Base-by-base conservation (phyloP, 208 protist genomes). In the Trypanosoma rangeli region DNA sequence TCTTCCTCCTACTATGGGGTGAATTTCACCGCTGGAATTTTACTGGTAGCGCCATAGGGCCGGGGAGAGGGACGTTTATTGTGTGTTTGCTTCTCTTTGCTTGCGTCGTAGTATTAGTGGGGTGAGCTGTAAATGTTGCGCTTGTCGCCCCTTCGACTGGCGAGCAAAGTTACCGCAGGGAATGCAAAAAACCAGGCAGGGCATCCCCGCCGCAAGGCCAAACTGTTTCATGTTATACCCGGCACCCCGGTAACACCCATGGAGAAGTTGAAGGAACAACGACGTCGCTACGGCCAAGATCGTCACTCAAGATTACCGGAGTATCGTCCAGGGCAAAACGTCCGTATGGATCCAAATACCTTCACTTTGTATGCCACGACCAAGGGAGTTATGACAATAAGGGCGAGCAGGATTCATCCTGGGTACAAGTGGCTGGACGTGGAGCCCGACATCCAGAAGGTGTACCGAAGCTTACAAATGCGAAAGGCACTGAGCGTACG, bases 371-470 rank as follows among this genome's bases (percentile, higher is more conserved):
- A 93, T 71, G 87, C 90, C 13, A 90, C 86, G 3, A 81, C 63
- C 10, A 92, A 92, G 53, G 90, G 90, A 62, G 87, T 95, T 9
- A 83, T 93, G 74, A 80, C 76, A 10, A 92, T 95, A 67, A 74
- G 81, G 37, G 80, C 71, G 48, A 91, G 84, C 26, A 79, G 80
- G 68, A 90, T 93, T 42, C 71, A 93, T 72, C 79, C 83, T 5
- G 67, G 58, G 1, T 93, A 89, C 80, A 89, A 89, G 74, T 95
- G 90, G 87, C 49, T 95, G 13, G 87, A 93, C 28, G 84, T 95
- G 42, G 87, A 95, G 72, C 85, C 87, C 5, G 90, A 95, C 64
- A 92, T 95, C 66, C 85, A 93, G 55, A 93, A 93, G 70, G 79
- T 92, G n/a, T 74, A 73, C 60, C 84, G 87, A 58, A 81, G 76